Percentiles rank a stretch among this genome's conserved stretches.
phyloP scores from a whole-genome alignment of 2,329 filamentous ascomycete species.

The Raffaelea albimanens region DNA sequence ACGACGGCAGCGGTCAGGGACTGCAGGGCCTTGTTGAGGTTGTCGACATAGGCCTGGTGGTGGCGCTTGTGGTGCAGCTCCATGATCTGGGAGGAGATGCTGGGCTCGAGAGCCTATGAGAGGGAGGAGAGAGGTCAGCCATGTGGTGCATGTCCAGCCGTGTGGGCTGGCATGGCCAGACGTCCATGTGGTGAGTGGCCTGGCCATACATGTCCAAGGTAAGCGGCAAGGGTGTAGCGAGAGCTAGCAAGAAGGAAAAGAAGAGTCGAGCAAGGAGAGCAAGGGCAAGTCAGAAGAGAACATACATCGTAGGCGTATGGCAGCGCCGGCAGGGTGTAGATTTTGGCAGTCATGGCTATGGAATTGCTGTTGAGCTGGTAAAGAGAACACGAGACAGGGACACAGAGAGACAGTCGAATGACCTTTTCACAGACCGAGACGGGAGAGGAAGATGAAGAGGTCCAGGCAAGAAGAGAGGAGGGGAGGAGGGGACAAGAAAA shows the following conservation, averaged over 20 bases:
- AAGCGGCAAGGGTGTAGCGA: too few relatives aligned
- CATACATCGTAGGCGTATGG: slow-evolving; percentile 23
- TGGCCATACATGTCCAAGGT: too few relatives aligned
- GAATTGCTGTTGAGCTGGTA: too few relatives aligned
- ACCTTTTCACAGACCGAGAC: too few relatives aligned
- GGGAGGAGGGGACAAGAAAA: neutral
- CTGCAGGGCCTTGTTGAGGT: slow-evolving; percentile 71
- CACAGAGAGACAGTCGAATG: too few relatives aligned
- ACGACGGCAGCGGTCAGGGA: slow-evolving; percentile 52
- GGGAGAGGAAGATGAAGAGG: neutral
- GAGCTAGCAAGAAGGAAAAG: too few relatives aligned
- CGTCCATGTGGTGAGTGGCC: too few relatives aligned
- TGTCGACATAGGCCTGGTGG: slow-evolving; percentile 88
- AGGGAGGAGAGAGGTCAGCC: too few relatives aligned
- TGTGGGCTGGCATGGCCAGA: too few relatives aligned
- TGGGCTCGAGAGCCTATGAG: slow-evolving; percentile 44
- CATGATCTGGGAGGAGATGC: slow-evolving; percentile 86
- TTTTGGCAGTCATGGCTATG: slow-evolving; percentile 11
- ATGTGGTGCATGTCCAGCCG: too few relatives aligned
- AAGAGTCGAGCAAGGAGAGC: neutral
- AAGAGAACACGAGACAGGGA: too few relatives aligned
- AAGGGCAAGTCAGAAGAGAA: slow-evolving; percentile 29
- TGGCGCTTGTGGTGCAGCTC: slow-evolving; percentile 91
- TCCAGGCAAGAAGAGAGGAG: neutral
- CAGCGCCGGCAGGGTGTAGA: slow-evolving; percentile 20